Evolutionary conservation across 352 stramenopile species (phyloP), one percentile per base, ranked within the genome.

Genomic region (Phytophthora agathidicida): DNA sequence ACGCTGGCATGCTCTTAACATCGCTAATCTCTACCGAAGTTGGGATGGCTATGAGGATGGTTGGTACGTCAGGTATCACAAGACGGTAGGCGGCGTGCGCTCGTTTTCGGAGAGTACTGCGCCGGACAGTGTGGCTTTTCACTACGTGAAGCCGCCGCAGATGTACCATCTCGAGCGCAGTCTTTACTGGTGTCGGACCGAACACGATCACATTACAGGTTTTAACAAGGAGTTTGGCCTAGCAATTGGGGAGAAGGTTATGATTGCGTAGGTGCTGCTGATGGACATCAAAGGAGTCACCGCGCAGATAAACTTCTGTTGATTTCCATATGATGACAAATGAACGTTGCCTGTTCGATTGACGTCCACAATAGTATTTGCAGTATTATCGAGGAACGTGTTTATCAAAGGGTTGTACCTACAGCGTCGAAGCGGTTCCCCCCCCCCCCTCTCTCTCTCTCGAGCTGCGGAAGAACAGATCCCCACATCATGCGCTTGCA

Each of bases 91-190:
- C 22, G 83, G 80, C 26, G 61, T 93, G 39, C 66, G 71, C 5
- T 71, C 51, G 31, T 46, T 64, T 10, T 37, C 64, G 0, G 73
- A 83, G 6, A 85, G 73, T 28, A 82, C 71, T 20, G 77, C 81
- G 8, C 68, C 81, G 0, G 83, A 93, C 49, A 83, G 62, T 26
- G 65, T 93, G 27, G 79, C 77, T 7, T 91, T 89, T 47, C 81
- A 91, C 65, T 93, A 93, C 51, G 52, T 89, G 11, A 73, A 54
- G 23, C 79, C 79, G 2, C 43, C 48, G 8, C 49, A 88, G 41
- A 91, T 93, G 83, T 82, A 87, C 58, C 77, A 93, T 43, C 51
- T 91, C 3, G 83, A 93, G 54, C 79, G 79, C 20, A 65, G 68
- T 28, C 60, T 93, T 0, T 91, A 91, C 59, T 55, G 79, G 1